phyloP scores from a whole-genome alignment of 1,139 yeast genomes.

The Kurtzmaniella quercitrusa region DNA sequence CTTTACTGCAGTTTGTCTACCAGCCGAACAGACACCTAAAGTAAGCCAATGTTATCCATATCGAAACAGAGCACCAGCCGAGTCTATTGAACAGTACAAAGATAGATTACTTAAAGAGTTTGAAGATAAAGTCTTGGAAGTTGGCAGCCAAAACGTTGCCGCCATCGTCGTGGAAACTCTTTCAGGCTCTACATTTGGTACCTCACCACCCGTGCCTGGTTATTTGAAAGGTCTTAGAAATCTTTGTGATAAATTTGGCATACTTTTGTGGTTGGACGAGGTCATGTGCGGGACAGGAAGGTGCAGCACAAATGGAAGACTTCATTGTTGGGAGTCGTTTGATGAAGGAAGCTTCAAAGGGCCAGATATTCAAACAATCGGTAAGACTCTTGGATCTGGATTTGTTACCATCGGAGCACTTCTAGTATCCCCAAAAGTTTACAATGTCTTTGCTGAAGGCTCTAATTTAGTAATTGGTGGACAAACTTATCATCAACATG shows the following conservation, averaged over 20 bases:
- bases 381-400: constrained; percentile 18
- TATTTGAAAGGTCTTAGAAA: constrained; percentile 12
- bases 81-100: constrained; percentile 13
- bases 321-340: constrained; percentile 18
- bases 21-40: constrained; percentile 12
- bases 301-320: no score
- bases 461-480: constrained; percentile 13
- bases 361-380: constrained; percentile 17
- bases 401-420: constrained; percentile 16
- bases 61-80: constrained; percentile 11
- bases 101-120: constrained; percentile 14
- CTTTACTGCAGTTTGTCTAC: constrained; percentile 12
- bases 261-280: constrained; percentile 15
- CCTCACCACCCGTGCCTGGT: constrained; percentile 12
- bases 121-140: constrained; percentile 14
- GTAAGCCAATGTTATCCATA: constrained; percentile 14
- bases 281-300: constrained; percentile 17
- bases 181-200: no score
- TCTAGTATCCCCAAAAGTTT: constrained; percentile 13
- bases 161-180: no score
- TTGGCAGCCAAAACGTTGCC: constrained; percentile 15
- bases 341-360: constrained; percentile 12
- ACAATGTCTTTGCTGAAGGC: constrained; percentile 12
- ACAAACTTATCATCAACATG: constrained; percentile 17
- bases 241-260: constrained; percentile 14